A percentile compares a stretch with the other conserved stretches of the same genome.
Conservation (phyloP, 345 rosid species). For the Passiflora organensis region DNA sequence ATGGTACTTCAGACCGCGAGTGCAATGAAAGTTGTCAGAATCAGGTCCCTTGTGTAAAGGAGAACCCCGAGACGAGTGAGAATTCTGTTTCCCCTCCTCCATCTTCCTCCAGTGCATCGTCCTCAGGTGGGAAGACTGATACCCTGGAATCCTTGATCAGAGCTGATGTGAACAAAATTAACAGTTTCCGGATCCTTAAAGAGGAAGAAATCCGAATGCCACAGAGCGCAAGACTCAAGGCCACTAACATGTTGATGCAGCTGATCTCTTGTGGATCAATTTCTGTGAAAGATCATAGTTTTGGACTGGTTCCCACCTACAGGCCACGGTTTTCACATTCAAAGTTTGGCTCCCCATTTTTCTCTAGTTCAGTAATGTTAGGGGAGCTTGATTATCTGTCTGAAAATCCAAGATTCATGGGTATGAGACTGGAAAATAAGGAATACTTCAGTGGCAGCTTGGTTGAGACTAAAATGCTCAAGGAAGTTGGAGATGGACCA, state of each 20-base stretch:
- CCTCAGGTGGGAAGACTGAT: conserved; percentile 67
- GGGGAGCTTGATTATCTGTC: conserved; percentile 83
- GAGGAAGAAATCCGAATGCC: conserved; percentile 74
- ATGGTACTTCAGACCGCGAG: conserved; percentile 44
- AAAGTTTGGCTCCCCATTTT: conserved; percentile 59
- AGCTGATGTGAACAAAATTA: conserved; percentile 83
- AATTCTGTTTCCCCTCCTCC: conserved; percentile 67
- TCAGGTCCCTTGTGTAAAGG: conserved; percentile 36
- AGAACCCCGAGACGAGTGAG: conserved; percentile 42
- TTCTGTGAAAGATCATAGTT: conserved; percentile 86
- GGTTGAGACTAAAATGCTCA: conserved; percentile 63
- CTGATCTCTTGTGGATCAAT: conserved; percentile 93
- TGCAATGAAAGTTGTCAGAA: conserved; percentile 26
- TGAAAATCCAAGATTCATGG: conserved; percentile 71
- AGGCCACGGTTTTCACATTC: conserved; percentile 68
- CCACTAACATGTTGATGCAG: conserved; percentile 77
- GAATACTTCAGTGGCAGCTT: conserved; percentile 93
- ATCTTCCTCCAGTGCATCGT: conserved; percentile 60
- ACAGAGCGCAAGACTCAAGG: conserved; percentile 55
- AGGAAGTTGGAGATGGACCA: conserved; percentile 43
- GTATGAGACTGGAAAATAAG: conserved; percentile 74
- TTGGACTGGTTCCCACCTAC: conserved; percentile 79
- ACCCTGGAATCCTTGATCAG: conserved; percentile 87
- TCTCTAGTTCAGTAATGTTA: conserved; percentile 60
- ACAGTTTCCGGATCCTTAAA: conserved; percentile 80